Percentiles rank a stretch among this genome's conserved stretches.
Conservation (phyloP, 306 rosid species). For the Fragaria ananassa region DNA sequence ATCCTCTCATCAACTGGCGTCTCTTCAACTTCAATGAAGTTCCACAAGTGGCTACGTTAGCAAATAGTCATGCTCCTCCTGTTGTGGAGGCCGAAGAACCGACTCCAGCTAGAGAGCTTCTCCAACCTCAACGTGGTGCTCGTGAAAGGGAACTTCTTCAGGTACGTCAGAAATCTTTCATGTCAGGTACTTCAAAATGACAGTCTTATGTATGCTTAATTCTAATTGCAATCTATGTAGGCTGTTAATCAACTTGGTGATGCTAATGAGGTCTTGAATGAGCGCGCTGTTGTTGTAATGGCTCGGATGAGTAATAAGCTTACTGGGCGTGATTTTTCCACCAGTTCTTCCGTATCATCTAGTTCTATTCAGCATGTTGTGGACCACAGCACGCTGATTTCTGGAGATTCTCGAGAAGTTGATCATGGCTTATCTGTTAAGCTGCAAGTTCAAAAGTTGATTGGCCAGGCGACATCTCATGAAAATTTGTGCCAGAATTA, state of each 20-base stretch:
- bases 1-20: constrained; percentile 99
- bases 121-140: constrained; percentile 88
- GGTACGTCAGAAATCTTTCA: constrained; percentile 40
- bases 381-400: constrained; percentile 62
- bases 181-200: constrained; percentile 19
- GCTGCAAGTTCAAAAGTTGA: constrained; percentile 88
- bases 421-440: constrained; percentile 88
- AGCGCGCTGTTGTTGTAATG: constrained; percentile 97
- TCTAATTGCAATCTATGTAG: constrained; percentile 36
- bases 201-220: constrained; percentile 28
- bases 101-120: constrained; percentile 64
- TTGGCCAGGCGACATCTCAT: constrained; percentile 71
- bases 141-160: constrained; percentile 98
- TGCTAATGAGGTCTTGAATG: constrained; percentile 96
- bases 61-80: constrained; percentile 62
- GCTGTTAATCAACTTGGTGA: constrained; percentile 98
- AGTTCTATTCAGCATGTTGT: constrained; percentile 55
- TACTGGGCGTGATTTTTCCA: constrained; percentile 92
- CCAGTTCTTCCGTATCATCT: constrained; percentile 53
- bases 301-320: constrained; percentile 94
- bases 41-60: constrained; percentile 79
- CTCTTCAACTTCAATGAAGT: constrained; percentile 97
- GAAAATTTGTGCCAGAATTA: constrained; percentile 97
- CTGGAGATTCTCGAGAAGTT: constrained; percentile 82
- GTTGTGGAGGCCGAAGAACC: constrained; percentile 77